Conservation (phyloP, 176 grass and related monocot species). For the Aegilops umbellulata region DNA sequence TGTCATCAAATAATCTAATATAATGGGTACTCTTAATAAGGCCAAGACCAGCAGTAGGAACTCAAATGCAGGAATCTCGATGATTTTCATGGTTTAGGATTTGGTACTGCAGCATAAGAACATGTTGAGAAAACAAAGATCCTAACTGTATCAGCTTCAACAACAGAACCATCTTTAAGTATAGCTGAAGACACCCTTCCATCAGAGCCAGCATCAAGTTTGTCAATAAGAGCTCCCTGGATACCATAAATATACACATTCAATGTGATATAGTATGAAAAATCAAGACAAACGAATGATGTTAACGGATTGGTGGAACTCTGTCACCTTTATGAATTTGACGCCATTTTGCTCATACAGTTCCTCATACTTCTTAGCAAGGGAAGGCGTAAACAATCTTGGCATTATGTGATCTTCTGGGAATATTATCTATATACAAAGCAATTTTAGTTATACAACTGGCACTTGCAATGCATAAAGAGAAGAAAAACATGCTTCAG, state of each 20-base stretch:
- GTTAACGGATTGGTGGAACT: conserved; percentile 16
- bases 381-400: conserved; percentile 91
- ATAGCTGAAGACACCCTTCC: conserved; percentile 74
- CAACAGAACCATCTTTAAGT: conserved; percentile 85
- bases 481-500: conserved; percentile 6
- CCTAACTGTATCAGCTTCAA: conserved; percentile 84
- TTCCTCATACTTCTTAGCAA: conserved; percentile 86
- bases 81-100: conserved; percentile 3
- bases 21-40: background rate
- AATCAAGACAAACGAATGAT: background rate
- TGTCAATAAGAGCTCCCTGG: conserved; percentile 62
- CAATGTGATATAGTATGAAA: background rate
- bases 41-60: background rate
- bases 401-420: conserved; percentile 86
- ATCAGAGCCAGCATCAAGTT: conserved; percentile 84
- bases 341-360: conserved; percentile 83
- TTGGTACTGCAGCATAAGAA: background rate
- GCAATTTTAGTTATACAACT: background rate
- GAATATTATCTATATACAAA: conserved; percentile 75
- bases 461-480: background rate
- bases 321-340: conserved; percentile 73
- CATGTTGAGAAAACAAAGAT: background rate
- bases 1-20: background rate
- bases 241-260: conserved; percentile 22
- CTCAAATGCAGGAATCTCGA: background rate